Percentiles rank a stretch among this genome's conserved stretches.
Evolutionary conservation across 176 grass and related monocot genomes (phyloP).

Genomic region (Juncus inflexus): DNA sequence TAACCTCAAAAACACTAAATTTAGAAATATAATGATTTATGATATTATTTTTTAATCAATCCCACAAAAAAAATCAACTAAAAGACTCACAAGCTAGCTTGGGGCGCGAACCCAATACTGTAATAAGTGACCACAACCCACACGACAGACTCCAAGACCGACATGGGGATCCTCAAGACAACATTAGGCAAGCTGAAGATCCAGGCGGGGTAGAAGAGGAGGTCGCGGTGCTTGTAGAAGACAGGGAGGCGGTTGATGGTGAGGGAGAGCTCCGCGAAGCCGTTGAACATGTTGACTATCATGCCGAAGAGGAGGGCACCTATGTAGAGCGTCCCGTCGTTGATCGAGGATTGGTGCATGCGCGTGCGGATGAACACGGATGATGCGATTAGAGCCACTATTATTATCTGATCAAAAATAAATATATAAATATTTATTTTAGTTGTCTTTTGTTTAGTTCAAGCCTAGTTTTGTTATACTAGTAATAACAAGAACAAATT

Average conservation of each 20-base stretch:
- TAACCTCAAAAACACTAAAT: no score
- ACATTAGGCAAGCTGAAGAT: constrained; percentile 74
- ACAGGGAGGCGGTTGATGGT: constrained; percentile 78
- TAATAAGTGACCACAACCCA: constrained; percentile 89
- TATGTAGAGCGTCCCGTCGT: constrained; percentile 69
- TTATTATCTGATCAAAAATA: constrained; percentile 46
- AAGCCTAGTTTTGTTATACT: no score
- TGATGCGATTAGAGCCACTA: constrained; percentile 61
- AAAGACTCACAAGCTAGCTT: constrained; percentile 67
- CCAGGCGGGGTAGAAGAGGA: constrained; percentile 96
- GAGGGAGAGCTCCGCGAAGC: constrained; percentile 88
- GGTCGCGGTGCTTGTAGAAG: constrained; percentile 96
- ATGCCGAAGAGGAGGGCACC: constrained; percentile 76
- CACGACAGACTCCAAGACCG: constrained; percentile 69
- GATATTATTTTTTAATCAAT: no score
- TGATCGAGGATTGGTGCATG: constrained; percentile 58
- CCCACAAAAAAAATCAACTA: not conserved
- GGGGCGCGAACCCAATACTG: constrained; percentile 78
- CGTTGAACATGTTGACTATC: constrained; percentile 97
- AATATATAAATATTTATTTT: not conserved
- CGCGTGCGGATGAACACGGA: constrained; percentile 68
- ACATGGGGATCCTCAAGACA: constrained; percentile 76
- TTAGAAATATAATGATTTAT: not conserved
- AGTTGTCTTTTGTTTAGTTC: no score
- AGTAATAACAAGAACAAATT: no score